A percentile compares a stretch with the other conserved stretches of the same genome.
Conservation (phyloP, 805 yeast genomes). For the Yamadazyma phyllophila region DNA sequence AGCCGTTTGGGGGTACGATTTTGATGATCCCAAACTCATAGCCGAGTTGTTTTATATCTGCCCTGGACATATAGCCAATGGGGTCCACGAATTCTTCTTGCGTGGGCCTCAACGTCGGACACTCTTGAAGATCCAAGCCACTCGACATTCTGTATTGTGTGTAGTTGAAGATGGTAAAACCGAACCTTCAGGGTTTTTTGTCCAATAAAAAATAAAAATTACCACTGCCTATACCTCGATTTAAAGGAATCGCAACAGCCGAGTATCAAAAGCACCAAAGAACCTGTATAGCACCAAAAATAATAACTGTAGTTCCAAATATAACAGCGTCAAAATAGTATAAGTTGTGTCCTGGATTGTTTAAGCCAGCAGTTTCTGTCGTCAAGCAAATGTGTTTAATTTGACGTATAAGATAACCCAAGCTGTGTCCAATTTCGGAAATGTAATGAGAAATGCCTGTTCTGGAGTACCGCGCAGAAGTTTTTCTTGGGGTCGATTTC, state of each 20-base stretch:
- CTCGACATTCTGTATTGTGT: not conserved
- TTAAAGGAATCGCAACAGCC: too few species aligned
- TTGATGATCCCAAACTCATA: slow-evolving; percentile 50
- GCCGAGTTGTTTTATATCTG: slow-evolving; percentile 42
- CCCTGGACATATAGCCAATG: slow-evolving; percentile 45
- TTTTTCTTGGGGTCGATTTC: not conserved
- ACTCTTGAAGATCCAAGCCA: slow-evolving; percentile 22
- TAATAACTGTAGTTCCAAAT: too few species aligned
- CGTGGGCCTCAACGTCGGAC: slow-evolving; percentile 49
- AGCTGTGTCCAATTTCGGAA: slow-evolving; percentile 6
- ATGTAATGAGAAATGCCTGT: slow-evolving; percentile 1
- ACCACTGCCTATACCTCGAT: too few species aligned
- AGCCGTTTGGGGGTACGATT: slow-evolving; percentile 49
- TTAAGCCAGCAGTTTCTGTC: too few species aligned
- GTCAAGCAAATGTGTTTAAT: too few species aligned
- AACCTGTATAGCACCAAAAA: too few species aligned
- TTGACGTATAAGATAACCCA: not conserved
- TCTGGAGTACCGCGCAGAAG: not conserved
- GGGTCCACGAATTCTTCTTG: slow-evolving; percentile 48
- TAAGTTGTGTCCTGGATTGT: too few species aligned
- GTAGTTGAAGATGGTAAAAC: too few species aligned
- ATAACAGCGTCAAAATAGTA: too few species aligned
- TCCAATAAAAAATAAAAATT: too few species aligned
- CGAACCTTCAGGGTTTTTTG: too few species aligned
- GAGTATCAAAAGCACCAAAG: too few species aligned